Evolutionary conservation across 495 filamentous ascomycete genomes (phyloP).

Genomic region (Penicillium desertorum): DNA sequence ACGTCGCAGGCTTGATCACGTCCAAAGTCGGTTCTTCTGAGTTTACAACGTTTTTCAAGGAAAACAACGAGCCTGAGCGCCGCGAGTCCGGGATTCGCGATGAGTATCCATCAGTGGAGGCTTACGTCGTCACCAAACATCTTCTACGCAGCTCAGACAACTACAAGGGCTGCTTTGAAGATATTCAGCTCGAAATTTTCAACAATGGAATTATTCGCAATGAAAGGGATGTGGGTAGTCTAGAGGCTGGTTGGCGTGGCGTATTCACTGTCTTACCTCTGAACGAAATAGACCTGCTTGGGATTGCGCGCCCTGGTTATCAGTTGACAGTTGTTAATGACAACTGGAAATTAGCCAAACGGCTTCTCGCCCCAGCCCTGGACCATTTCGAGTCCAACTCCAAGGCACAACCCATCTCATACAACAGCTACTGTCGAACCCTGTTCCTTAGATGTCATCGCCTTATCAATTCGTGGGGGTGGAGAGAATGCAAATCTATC

Average conservation of each 20-base stretch:
- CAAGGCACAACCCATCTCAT: conserved; percentile 55
- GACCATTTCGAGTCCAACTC: conserved; percentile 59
- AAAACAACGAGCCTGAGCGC: conserved; percentile 51
- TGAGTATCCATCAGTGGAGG: conserved; percentile 56
- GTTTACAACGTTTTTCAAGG: conserved; percentile 61
- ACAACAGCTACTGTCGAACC: conserved; percentile 79
- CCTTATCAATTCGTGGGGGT: conserved; percentile 80
- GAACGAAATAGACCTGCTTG: conserved; percentile 68
- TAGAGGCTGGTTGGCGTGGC: conserved; percentile 73
- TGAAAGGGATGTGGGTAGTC: conserved; percentile 48
- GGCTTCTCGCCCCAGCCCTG: conserved; percentile 63
- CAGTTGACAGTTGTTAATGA: conserved; percentile 57
- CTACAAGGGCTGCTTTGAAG: conserved; percentile 30
- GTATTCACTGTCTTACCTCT: conserved; percentile 75
- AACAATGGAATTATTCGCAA: conserved; percentile 15
- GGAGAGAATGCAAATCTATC: conserved; percentile 75
- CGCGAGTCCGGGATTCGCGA: conserved; percentile 67
- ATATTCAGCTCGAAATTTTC: conserved; percentile 55
- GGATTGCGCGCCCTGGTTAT: conserved; percentile 56
- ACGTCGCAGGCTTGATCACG: conserved; percentile 43
- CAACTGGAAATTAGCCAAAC: conserved; percentile 72
- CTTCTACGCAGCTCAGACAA: conserved; percentile 48
- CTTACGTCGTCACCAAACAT: conserved; percentile 66
- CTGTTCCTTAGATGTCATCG: conserved; percentile 73
- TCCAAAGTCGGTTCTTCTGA: conserved; percentile 42